Evolutionary conservation across 2,329 filamentous ascomycete genomes (phyloP), one percentile per base, ranked within the genome.

Genomic region (Aspergillus vadensis): DNA sequence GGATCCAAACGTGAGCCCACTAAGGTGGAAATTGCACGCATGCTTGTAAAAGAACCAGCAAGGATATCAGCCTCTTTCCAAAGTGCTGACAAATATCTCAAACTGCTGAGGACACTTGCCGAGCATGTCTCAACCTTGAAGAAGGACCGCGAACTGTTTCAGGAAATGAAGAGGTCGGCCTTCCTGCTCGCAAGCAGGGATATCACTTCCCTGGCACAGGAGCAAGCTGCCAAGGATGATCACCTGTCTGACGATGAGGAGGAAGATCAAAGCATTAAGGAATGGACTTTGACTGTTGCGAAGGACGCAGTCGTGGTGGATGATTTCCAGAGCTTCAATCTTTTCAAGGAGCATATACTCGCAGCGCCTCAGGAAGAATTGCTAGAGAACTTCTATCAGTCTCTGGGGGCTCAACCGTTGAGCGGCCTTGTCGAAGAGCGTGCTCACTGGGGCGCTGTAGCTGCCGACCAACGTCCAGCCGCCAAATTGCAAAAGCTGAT

Each of bases 1-100:
- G 95, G 95, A 9, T 94, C 92, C 2, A 97, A 96, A 76, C 88
- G 86, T 64, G 94, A 99, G 75, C 95, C 95, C 4, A 96, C 90
- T 2, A 95, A 91, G 68, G 75, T 86, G 2, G 95, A 99, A 74
- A 86, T 99, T 66, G 94, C 93, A 4, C 83, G 86, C 41, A 87
- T 96, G 76, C 84, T 95, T n/a, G 91, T 92, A 56, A 86, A 83
- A 58, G 92, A 97, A 72, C 94, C 95, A 2, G 89, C 90, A 4
- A 86, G 91, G 49, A 83, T 99, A 56, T 86, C 96, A 25, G 87
- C 91, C 32, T 88, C 90, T 1, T 85, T 99, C 57, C 89, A 93
- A 67, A 89, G 85, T 57, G 84, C 89, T 4, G 91, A 97, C 48
- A 96, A 93, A 70, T 99, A 99, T 70, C 80, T 97, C 14, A 88